Percentiles rank a stretch among this genome's conserved stretches.
Evolutionary conservation across 129 eudicot species (phyloP).

Genomic region (Pseudognaphalium luteoalbum): DNA sequence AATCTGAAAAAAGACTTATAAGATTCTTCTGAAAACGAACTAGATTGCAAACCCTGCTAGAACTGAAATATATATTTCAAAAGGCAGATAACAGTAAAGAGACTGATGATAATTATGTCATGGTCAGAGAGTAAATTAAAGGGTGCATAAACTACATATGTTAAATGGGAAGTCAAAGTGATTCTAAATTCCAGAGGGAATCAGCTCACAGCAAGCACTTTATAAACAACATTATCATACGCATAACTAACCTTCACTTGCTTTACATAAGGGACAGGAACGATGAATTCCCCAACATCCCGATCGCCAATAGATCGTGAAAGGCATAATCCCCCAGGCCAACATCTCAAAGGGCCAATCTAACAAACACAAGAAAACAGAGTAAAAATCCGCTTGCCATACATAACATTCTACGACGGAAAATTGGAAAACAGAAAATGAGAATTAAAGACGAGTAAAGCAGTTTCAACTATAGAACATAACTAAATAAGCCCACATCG

Average conservation of each 20-base stretch:
- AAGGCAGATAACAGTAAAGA: not conserved
- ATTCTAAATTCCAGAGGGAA: not conserved
- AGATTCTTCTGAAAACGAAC: no score
- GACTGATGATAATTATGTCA: no score
- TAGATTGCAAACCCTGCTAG: no score
- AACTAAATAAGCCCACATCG: not conserved
- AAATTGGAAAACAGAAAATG: not conserved
- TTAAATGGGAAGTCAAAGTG: not conserved
- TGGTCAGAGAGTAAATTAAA: not conserved
- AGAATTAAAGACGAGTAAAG: not conserved
- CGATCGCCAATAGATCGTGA: constrained; percentile 94
- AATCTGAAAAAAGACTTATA: no score
- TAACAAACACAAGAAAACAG: constrained; percentile 23
- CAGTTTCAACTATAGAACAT: constrained; percentile 4
- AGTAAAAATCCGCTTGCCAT: constrained; percentile 12
- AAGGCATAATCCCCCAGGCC: constrained; percentile 99
- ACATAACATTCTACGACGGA: constrained; percentile 2
- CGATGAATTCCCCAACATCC: constrained; percentile 95
- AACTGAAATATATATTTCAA: no score
- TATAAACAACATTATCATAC: constrained; percentile 1
- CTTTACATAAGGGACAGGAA: constrained; percentile 89
- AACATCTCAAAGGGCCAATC: constrained; percentile 99
- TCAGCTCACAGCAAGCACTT: constrained; percentile 1
- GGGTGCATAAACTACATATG: not conserved
- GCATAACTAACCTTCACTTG: constrained; percentile 83